These are phyloP conservation scores for Boletus speciosus DNA, from an alignment of 768 basidiomycete species.

Conservation along the genomic window DNA sequence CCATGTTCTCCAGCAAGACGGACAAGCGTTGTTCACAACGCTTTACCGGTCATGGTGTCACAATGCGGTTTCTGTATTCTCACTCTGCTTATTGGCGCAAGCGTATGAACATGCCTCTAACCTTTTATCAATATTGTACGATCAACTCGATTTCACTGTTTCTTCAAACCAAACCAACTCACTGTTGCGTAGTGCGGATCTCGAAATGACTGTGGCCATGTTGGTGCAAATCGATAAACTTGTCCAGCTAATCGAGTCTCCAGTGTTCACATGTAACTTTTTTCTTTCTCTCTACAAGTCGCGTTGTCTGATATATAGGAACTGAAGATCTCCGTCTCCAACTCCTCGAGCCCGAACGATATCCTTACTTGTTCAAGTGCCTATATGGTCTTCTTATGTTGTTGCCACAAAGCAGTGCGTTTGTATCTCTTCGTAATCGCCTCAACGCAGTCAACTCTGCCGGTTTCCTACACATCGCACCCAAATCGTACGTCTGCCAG, in stretches of 20 bases:
- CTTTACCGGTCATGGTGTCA: slow-evolving; percentile 99
- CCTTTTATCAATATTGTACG: slow-evolving; percentile 91
- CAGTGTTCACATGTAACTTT: slow-evolving; percentile 90
- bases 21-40: slow-evolving; percentile 90
- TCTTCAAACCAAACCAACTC: not conserved
- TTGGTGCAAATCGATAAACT: slow-evolving; percentile 97
- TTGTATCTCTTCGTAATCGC: slow-evolving; percentile 90
- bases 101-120: slow-evolving; percentile 99
- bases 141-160: not conserved
- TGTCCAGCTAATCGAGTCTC: slow-evolving; percentile 96
- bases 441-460: slow-evolving; percentile 93
- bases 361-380: slow-evolving; percentile 96
- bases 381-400: slow-evolving; percentile 97
- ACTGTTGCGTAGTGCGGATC: slow-evolving; percentile 65
- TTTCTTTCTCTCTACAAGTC: not conserved
- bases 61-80: slow-evolving; percentile 95
- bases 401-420: slow-evolving; percentile 94
- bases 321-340: slow-evolving; percentile 78
- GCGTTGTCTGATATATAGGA: slow-evolving; percentile 1
- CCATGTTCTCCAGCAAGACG: slow-evolving; percentile 65
- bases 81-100: slow-evolving; percentile 93
- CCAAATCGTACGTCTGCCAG: slow-evolving; percentile 62
- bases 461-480: slow-evolving; percentile 87
- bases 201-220: slow-evolving; percentile 94
- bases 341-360: slow-evolving; percentile 92